Conservation (phyloP, 192 early-diverging fungal species). For the Phycomyces nitens region DNA sequence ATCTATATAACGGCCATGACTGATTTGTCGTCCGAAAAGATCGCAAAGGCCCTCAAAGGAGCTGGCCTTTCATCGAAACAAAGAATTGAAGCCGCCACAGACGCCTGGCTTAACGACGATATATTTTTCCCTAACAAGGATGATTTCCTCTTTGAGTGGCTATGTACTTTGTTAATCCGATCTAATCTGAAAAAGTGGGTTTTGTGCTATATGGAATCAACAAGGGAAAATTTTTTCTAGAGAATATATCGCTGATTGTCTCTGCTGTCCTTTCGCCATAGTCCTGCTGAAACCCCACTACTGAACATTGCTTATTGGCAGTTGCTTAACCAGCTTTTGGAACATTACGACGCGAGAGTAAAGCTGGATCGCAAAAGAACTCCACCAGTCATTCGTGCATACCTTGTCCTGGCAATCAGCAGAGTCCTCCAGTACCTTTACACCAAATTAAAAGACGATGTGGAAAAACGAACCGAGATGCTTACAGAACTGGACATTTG, state of each 20-base stretch:
- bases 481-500: neutral
- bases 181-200: conserved; percentile 29
- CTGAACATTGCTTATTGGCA: conserved; percentile 26
- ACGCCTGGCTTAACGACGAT: conserved; percentile 20
- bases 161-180: conserved; percentile 20
- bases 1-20: conserved; percentile 8
- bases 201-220: neutral
- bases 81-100: conserved; percentile 20
- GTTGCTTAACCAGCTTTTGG: conserved; percentile 13
- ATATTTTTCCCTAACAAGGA: conserved; percentile 36
- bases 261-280: conserved; percentile 1
- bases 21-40: conserved; percentile 26
- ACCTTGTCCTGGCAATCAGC: conserved; percentile 8
- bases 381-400: conserved; percentile 20
- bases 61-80: conserved; percentile 23
- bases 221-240: neutral
- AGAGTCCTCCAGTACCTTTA: conserved; percentile 15
- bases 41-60: conserved; percentile 36
- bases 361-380: neutral
- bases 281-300: conserved; percentile 17
- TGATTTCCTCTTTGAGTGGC: conserved; percentile 35
- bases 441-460: neutral
- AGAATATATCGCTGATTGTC: neutral
- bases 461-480: conserved; percentile 1
- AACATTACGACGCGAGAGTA: conserved; percentile 16